These are phyloP conservation scores for Globisporangium rhizosaccharum DNA, from an alignment of 352 stramenopile species.

Conservation along the genomic window DNA sequence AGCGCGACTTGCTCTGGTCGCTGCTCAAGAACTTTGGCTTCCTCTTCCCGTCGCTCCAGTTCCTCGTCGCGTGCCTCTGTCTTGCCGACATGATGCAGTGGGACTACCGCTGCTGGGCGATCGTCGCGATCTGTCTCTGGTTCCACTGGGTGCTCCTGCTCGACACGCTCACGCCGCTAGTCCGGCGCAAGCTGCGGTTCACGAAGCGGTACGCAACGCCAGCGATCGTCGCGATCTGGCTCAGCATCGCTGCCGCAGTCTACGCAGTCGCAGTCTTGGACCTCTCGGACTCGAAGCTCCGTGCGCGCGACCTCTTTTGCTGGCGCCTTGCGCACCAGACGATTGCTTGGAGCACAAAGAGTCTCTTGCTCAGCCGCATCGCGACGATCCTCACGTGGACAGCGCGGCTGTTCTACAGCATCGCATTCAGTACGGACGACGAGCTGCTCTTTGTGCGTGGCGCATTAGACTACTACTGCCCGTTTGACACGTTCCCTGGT, in stretches of 20 bases:
- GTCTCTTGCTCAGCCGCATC: constrained; percentile 30
- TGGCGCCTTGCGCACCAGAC: constrained; percentile 13
- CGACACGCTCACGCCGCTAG: constrained; percentile 33
- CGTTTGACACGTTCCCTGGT: constrained; percentile 35
- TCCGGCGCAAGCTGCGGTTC: constrained; percentile 20
- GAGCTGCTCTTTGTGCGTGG: constrained; percentile 34
- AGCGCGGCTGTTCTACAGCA: constrained; percentile 25
- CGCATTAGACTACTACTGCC: constrained; percentile 34
- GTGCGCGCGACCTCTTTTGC: constrained; percentile 21
- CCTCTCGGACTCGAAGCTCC: constrained; percentile 17
- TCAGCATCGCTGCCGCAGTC: constrained; percentile 19
- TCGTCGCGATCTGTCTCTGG: constrained; percentile 35
- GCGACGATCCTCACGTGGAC: constrained; percentile 38
- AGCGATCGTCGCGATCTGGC: constrained; percentile 15
- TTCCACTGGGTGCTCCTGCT: constrained; percentile 39
- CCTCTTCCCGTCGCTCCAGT: constrained; percentile 21
- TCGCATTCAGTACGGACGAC: constrained; percentile 24
- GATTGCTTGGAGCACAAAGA: constrained; percentile 26
- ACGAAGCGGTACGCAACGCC: constrained; percentile 19
- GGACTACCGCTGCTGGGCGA: constrained; percentile 20
- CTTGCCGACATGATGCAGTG: constrained; percentile 30
- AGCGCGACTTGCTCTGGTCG: constrained; percentile 16
- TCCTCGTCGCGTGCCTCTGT: constrained; percentile 10
- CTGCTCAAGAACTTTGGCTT: constrained; percentile 23
- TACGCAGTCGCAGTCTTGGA: constrained; percentile 26